Evolutionary conservation across 768 basidiomycete genomes (phyloP), one percentile per base, ranked within the genome.

Genomic region (Podaxis sp.): DNA sequence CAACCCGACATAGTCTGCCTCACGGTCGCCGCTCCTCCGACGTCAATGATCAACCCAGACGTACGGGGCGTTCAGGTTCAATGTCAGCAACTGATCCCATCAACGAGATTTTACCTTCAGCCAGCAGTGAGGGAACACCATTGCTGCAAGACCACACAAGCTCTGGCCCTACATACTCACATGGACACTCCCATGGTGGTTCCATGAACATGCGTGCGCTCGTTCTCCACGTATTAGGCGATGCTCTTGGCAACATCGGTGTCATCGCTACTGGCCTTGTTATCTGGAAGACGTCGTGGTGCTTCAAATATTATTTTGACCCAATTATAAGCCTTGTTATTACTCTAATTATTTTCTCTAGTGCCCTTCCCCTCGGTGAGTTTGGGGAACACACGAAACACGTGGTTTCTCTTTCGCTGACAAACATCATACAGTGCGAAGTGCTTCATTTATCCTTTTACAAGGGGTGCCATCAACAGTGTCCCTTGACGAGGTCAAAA

Each of bases 151-250:
- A 54, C 4, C n/a, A 38, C 9, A 11, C 21, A 13, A 35, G 16
- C 28, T 32, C 50, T 13, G 23, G 14, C 5, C 25, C 46, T 38
- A 37, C 50, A 7, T 74, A 77, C 60, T 65, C 70, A 59, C 76
- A 70, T 76, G 82, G 70, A 16, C 55, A 65, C 47, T 64, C 74
- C 21, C 85, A 87, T 67, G 74, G 75, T 7, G 88, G 87, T 0
- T 92, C 89, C 0, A 98, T 99, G 97, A 99, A 98, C 74, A 98
- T 98, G 95, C 89, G 80, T n/a, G 97, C 95, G 32, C 80, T 99
- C 1, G 79, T 98, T 35, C 75, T 99, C 28, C 97, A 99, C 72
- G 97, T 98, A 40, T 73, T 99, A 48, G 96, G 96, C 36, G 96
- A 99, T 76, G 96, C 96, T 58, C 82, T 99, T 25, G 97, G 97